phyloP scores from a whole-genome alignment of 2,329 filamentous ascomycete genomes.

The Conoideocrella luteorostrata region DNA sequence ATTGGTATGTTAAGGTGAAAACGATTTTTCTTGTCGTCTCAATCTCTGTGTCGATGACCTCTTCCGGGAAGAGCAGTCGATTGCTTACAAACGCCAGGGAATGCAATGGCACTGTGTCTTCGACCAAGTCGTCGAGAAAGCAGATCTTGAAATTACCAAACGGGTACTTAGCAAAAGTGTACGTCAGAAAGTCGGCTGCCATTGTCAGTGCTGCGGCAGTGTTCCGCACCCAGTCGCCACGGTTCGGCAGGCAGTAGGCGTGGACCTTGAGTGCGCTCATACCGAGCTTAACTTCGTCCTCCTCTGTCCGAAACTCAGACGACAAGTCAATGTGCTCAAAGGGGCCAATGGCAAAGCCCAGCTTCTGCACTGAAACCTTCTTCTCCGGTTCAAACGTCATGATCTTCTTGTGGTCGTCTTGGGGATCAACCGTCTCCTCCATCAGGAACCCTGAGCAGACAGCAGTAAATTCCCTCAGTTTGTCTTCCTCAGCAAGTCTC shows the following conservation, averaged over 20 bases:
- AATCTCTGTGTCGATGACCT: conserved; percentile 79
- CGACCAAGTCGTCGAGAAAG: conserved; percentile 83
- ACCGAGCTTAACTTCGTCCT: conserved; percentile 86
- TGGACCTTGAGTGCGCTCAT: conserved; percentile 83
- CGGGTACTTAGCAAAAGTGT: conserved; percentile 84
- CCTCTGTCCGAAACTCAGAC: conserved; percentile 79
- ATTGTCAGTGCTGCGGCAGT: conserved; percentile 79
- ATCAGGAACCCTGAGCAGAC: conserved; percentile 85
- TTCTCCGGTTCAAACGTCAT: conserved; percentile 75
- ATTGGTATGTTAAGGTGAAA: conserved; percentile 82
- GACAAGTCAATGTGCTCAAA: conserved; percentile 88
- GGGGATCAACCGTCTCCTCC: conserved; percentile 72
- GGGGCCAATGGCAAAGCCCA: conserved; percentile 89
- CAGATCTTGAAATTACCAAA: conserved; percentile 89
- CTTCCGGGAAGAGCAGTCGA: conserved; percentile 74
- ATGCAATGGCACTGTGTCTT: conserved; percentile 69
- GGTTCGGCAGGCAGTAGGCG: conserved; percentile 82
- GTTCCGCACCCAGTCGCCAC: conserved; percentile 75
- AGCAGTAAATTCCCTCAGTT: conserved; percentile 79
- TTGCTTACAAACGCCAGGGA: conserved; percentile 85
- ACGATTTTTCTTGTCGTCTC: conserved; percentile 75
- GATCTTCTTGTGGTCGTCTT: conserved; percentile 76
- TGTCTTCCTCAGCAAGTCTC: conserved; percentile 67
- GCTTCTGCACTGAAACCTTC: conserved; percentile 75
- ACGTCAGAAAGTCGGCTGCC: conserved; percentile 85